These are phyloP conservation scores for Camelina hispida DNA, from an alignment of 345 rosid species.

Conservation along the genomic window DNA sequence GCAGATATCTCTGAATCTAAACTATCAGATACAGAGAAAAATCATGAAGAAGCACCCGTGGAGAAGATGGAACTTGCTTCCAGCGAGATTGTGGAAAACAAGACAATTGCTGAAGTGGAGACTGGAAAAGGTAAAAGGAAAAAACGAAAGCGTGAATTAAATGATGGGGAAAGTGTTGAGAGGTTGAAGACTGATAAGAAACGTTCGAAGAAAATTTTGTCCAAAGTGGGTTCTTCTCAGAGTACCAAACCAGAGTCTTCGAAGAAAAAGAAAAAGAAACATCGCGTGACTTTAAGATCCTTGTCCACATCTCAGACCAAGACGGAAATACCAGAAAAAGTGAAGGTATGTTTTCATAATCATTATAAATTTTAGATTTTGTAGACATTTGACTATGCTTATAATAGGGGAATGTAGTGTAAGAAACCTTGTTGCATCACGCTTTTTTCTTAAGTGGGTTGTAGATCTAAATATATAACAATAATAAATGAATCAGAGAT, in stretches of 20 bases:
- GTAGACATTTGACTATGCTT: conserved; percentile 20
- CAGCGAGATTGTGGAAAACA: conserved; percentile 49
- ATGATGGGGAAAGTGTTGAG: conserved; percentile 53
- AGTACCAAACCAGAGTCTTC: conserved; percentile 48
- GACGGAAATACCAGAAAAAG: conserved; percentile 50
- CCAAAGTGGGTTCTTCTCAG: conserved; percentile 48
- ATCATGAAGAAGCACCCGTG: conserved; percentile 53
- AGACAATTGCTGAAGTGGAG: conserved; percentile 51
- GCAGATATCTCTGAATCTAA: conserved; percentile 51
- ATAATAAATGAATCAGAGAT: not conserved
- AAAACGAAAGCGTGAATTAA: conserved; percentile 66
- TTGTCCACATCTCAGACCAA: conserved; percentile 48
- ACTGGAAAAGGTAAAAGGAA: conserved; percentile 53
- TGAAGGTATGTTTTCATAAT: conserved; percentile 57
- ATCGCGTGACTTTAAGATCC: conserved; percentile 52
- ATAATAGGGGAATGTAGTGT: conserved; percentile 4
- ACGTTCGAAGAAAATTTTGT: conserved; percentile 49
- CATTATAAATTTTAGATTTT: conserved; percentile 1
- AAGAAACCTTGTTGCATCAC: conserved; percentile 6
- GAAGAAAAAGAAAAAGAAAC: conserved; percentile 46
- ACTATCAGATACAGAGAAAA: conserved; percentile 44
- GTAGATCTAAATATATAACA: not conserved
- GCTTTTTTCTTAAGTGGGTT: not conserved
- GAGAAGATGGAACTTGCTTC: conserved; percentile 51
- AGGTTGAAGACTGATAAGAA: conserved; percentile 65